Base-by-base conservation (phyloP, 768 basidiomycete species). In the Pulveroboletus sp. region DNA sequence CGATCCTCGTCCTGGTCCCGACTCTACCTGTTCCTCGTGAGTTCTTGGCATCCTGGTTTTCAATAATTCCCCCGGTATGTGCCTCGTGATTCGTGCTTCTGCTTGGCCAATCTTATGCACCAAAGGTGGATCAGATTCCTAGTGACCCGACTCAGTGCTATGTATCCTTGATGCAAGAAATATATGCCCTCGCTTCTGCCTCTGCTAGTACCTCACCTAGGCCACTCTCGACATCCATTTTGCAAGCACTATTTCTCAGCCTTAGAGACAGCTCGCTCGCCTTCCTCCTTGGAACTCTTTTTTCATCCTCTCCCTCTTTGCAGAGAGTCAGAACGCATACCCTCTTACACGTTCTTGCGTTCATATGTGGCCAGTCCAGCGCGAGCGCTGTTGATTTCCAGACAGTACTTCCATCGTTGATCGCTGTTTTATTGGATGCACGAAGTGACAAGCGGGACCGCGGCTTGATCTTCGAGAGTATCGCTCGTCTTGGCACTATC, bases 221-320 rank as follows among this genome's bases (percentile, higher is more conserved):
- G 21, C 50, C 45, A 13, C 66, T 91, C 8, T 76, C 86, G 0
- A 72, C 76, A 1, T 69, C 71, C 14, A 66, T 93, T 42, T 75
- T 93, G 21, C 78, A 76, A 49, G 63, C 73, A 0, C 69, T 94
- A 4, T 91, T 97, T 61, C 68, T 76, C 30, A 80, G 75, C 49
- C 71, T 95, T 11, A 80, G 78, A 45, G 80, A 84, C 28, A 85
- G 84, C 47, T 75, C 86, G 0, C 71, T 97, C 11, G 74, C 83
- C 0, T 95, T 99, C 73, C 78, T 99, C 10, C 80, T 86, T 0
- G 85, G 88, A 0, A 61, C 87, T n/a, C 54, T 69, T 24, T 90
- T 87, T 78, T 72, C 72, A 4, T 58, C 63, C 1, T 59, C 59
- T 9, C 54, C 62, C 9, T 46, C 60, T 13, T 54, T 61, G 9